Percentiles rank a stretch among this genome's conserved stretches.
phyloP scores from a whole-genome alignment of 805 yeast species.

The Wickerhamomyces bisporus region DNA sequence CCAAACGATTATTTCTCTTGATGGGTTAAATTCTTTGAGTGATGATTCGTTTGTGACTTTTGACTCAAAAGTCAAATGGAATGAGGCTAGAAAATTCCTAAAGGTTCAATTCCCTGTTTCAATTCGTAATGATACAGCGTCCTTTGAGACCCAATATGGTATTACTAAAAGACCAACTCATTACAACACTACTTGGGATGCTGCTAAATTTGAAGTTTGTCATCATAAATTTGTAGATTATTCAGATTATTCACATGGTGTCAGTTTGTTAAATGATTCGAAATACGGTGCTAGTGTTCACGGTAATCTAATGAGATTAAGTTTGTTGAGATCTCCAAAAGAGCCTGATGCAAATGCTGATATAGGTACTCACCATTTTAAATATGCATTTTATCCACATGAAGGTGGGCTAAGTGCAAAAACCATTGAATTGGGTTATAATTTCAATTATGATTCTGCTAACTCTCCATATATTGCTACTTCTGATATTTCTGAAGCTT shows the following conservation, averaged over 20 bases:
- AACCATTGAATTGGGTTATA: conserved; percentile 70
- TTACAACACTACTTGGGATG: conserved; percentile 93
- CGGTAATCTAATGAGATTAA: conserved; percentile 86
- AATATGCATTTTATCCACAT: conserved; percentile 84
- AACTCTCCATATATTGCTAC: conserved; percentile 14
- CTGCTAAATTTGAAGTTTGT: conserved; percentile 93
- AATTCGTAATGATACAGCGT: conserved; percentile 67
- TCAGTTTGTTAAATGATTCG: conserved; percentile 72
- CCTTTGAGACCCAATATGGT: conserved; percentile 93
- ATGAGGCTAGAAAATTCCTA: conserved; percentile 79
- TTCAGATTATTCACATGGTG: conserved; percentile 84
- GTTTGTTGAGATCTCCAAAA: conserved; percentile 85
- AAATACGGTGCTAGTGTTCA: conserved; percentile 92
- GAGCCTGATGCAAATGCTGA: conserved; percentile 94
- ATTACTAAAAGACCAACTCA: conserved; percentile 89
- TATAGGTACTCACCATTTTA: conserved; percentile 80
- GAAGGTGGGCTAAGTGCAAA: conserved; percentile 55
- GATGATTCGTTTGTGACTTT: conserved; percentile 42
- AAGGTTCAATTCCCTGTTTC: conserved; percentile 95
- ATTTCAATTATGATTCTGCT: conserved; percentile 57
- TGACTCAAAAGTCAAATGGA: conserved; percentile 72
- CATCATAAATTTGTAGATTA: conserved; percentile 92
- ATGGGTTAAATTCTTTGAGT: conserved; percentile 40
- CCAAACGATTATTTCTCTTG: conserved; percentile 64
- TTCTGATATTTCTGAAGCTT: conserved; percentile 8